Evolutionary conservation across 2,329 filamentous ascomycete genomes (phyloP).

Genomic region (Periconia digitata): DNA sequence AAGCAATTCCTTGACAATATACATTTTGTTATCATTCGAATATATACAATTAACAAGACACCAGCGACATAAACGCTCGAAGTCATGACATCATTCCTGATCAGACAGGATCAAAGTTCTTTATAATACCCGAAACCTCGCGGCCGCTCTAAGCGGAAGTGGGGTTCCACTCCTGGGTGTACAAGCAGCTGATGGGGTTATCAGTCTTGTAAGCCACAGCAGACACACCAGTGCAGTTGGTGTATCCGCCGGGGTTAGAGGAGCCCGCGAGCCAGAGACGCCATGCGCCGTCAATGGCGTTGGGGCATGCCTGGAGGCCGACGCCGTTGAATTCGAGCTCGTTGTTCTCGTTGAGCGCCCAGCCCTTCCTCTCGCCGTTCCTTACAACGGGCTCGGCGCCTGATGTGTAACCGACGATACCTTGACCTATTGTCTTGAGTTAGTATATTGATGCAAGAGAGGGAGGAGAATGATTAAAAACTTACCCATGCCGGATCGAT

Average conservation of each 20-base stretch:
- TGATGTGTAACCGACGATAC: constrained; percentile 56
- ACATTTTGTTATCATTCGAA: too few relatives aligned
- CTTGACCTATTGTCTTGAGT: constrained; percentile 48
- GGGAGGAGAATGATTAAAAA: not conserved
- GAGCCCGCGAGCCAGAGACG: constrained; percentile 26
- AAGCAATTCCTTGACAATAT: too few relatives aligned
- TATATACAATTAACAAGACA: too few relatives aligned
- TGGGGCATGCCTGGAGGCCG: constrained; percentile 58
- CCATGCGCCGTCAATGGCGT: constrained; percentile 44
- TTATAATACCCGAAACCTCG: too few relatives aligned
- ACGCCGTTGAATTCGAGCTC: constrained; percentile 52
- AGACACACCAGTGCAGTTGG: constrained; percentile 37
- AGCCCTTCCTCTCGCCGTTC: constrained; percentile 53
- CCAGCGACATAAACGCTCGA: too few relatives aligned
- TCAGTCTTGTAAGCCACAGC: constrained; percentile 25
- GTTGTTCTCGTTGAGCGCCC: constrained; percentile 47
- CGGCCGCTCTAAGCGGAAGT: too few relatives aligned
- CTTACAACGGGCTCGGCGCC: constrained; percentile 43
- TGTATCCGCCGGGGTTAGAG: constrained; percentile 28
- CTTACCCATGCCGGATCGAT: constrained; percentile 62
- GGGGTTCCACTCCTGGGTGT: too few relatives aligned
- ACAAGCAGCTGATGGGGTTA: constrained; percentile 21
- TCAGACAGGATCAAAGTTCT: too few relatives aligned
- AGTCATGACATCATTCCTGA: too few relatives aligned
- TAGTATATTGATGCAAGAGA: not conserved